Evolutionary conservation across 768 basidiomycete genomes (phyloP).

Genomic region (Xerocomus brunneocitrinus): DNA sequence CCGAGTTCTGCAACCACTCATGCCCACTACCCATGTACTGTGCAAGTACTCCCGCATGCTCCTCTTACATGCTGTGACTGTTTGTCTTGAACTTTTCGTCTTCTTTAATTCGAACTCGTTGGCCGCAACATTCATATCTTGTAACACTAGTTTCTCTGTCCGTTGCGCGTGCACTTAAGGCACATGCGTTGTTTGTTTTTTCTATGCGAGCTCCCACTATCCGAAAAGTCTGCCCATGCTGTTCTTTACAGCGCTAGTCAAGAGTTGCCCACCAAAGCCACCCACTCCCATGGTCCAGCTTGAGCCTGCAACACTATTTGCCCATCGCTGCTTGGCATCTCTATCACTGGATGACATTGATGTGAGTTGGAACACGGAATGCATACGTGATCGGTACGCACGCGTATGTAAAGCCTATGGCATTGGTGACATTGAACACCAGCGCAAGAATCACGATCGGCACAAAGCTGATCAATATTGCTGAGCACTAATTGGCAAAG

Average conservation of each 20-base stretch:
- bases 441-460: slow-evolving; percentile 93
- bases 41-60: slow-evolving; percentile 21
- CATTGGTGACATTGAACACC: slow-evolving; percentile 94
- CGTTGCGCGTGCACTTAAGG: slow-evolving; percentile 5
- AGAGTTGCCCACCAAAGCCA: slow-evolving; percentile 78
- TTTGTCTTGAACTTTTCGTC: slow-evolving; percentile 22
- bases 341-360: slow-evolving; percentile 54
- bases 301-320: slow-evolving; percentile 63
- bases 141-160: slow-evolving; percentile 27
- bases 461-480: slow-evolving; percentile 58
- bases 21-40: slow-evolving; percentile 17
- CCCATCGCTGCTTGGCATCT: slow-evolving; percentile 92
- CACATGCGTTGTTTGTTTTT: slow-evolving; percentile 13
- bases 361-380: slow-evolving; percentile 9
- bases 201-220: slow-evolving; percentile 16
- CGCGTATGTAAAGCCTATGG: slow-evolving; percentile 96
- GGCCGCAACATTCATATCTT: slow-evolving; percentile 26
- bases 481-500: slow-evolving; percentile 8
- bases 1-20: slow-evolving; percentile 5
- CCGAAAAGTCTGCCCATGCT: slow-evolving; percentile 77
- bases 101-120: slow-evolving; percentile 16
- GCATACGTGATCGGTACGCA: slow-evolving; percentile 35
- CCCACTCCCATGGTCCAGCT: slow-evolving; percentile 72
- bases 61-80: slow-evolving; percentile 21
- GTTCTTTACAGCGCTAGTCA: slow-evolving; percentile 78